phyloP scores from a whole-genome alignment of 2,329 filamentous ascomycete genomes.

The Neonectria sp. region DNA sequence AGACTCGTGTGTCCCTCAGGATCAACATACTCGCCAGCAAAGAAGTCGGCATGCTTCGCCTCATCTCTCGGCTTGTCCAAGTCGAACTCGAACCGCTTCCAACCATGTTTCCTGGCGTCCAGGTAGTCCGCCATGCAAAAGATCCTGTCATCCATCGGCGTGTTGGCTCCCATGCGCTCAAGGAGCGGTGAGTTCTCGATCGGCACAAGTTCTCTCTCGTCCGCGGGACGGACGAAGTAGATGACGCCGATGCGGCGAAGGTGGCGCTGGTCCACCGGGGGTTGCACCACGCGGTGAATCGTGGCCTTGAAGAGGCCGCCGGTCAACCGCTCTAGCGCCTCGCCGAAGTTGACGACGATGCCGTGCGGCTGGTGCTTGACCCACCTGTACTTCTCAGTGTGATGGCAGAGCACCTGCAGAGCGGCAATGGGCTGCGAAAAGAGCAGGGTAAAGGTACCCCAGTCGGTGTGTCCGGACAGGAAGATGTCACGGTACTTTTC shows the following conservation, averaged over 20 bases:
- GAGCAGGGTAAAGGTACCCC: conserved; percentile 57
- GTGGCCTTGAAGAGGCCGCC: conserved; percentile 52
- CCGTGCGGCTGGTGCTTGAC: conserved; percentile 54
- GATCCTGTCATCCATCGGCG: conserved; percentile 47
- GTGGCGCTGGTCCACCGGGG: conserved; percentile 54
- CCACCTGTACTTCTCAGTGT: conserved; percentile 54
- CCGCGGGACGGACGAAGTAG: conserved; percentile 57
- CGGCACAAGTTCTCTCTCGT: conserved; percentile 54
- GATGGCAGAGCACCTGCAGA: conserved; percentile 54
- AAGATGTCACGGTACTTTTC: conserved; percentile 55
- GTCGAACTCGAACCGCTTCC: conserved; percentile 49
- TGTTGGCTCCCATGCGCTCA: conserved; percentile 46
- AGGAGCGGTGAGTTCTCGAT: conserved; percentile 53
- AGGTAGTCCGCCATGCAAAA: conserved; percentile 50
- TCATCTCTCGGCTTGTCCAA: conserved; percentile 40
- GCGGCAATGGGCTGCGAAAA: conserved; percentile 58
- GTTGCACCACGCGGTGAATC: conserved; percentile 49
- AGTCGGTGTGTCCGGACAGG: conserved; percentile 59
- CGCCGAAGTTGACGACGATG: conserved; percentile 57
- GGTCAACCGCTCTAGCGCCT: conserved; percentile 50
- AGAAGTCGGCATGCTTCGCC: conserved; percentile 31
- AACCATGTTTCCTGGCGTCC: conserved; percentile 50
- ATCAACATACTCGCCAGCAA: conserved; percentile 29
- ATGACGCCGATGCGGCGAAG: conserved; percentile 55
- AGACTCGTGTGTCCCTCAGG: conserved; percentile 27